A percentile compares a stretch with the other conserved stretches of the same genome.
These are phyloP conservation scores for Cutaneotrichosporon sp. DNA, from an alignment of 1,284 basidiomycete genomes.

Conservation along the genomic window DNA sequence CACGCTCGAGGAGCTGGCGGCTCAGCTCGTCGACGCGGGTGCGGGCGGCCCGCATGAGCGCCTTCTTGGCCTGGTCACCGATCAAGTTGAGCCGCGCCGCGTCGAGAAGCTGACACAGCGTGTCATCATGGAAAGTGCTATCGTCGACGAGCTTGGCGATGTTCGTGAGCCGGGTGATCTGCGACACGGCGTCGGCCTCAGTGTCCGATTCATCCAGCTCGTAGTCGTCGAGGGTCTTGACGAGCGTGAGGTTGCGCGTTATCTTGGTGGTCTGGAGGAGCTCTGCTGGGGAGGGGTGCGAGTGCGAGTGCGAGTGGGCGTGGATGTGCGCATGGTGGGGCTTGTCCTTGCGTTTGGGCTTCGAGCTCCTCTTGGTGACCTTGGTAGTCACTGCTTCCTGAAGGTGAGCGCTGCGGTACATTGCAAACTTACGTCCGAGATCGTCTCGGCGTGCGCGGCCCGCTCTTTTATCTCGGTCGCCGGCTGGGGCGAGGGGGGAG, in stretches of 20 bases:
- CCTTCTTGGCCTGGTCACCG: constrained; percentile 51
- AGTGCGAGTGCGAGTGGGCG: too few species aligned
- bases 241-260: not conserved
- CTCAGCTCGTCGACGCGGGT: constrained; percentile 49
- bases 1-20: constrained; percentile 7
- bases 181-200: not conserved
- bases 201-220: not conserved
- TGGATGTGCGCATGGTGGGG: not conserved
- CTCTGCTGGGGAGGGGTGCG: not conserved
- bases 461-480: not conserved
- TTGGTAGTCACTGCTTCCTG: not conserved
- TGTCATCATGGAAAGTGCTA: constrained; percentile 52
- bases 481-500: not conserved
- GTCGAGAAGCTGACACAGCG: constrained; percentile 50
- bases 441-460: constrained; percentile 37
- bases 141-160: constrained; percentile 34
- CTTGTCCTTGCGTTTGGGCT: not conserved
- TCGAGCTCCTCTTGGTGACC: not conserved
- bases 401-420: not conserved
- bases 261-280: not conserved
- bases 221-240: not conserved
- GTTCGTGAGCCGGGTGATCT: not conserved
- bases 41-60: constrained; percentile 46
- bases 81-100: constrained; percentile 47
- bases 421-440: constrained; percentile 43